phyloP scores from a whole-genome alignment of 768 basidiomycete species.

The Termitomyces sp. region DNA sequence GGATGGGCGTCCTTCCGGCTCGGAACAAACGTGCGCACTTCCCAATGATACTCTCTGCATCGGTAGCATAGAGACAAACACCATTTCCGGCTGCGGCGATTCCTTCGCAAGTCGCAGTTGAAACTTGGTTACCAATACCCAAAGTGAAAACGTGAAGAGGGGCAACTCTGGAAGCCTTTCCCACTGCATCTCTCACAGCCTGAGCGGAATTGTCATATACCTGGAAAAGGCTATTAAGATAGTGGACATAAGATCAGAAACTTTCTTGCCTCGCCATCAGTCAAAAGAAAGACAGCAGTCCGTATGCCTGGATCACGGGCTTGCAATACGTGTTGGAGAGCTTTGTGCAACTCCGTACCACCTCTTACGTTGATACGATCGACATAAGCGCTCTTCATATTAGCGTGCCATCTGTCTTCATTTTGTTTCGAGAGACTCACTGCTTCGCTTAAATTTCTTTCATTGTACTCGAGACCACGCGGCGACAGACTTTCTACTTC shows the following conservation, averaged over 20 bases:
- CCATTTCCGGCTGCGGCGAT: slow-evolving; percentile 55
- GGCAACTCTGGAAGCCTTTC: slow-evolving; percentile 18
- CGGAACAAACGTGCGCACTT: slow-evolving; percentile 46
- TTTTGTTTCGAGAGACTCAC: slow-evolving; percentile 20
- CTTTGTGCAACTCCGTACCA: slow-evolving; percentile 45
- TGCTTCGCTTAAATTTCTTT: slow-evolving; percentile 27
- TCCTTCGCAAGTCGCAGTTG: slow-evolving; percentile 43
- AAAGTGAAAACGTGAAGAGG: slow-evolving; percentile 49
- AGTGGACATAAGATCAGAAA: not conserved
- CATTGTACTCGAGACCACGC: slow-evolving; percentile 24
- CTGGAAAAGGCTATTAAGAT: slow-evolving; percentile 8
- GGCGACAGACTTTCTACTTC: slow-evolving; percentile 26
- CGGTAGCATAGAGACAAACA: slow-evolving; percentile 37
- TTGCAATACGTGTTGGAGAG: slow-evolving; percentile 32
- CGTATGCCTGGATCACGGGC: slow-evolving; percentile 28
- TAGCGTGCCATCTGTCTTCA: not conserved
- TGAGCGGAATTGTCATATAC: slow-evolving; percentile 17
- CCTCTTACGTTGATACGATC: slow-evolving; percentile 36
- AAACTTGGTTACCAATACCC: slow-evolving; percentile 48
- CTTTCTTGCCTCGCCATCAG: slow-evolving; percentile 43
- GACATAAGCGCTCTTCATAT: slow-evolving; percentile 32
- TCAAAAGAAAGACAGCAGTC: slow-evolving; percentile 50
- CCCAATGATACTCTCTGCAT: slow-evolving; percentile 37
- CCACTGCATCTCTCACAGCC: slow-evolving; percentile 26
- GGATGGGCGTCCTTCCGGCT: slow-evolving; percentile 41